A percentile compares a stretch with the other conserved stretches of the same genome.
phyloP scores from a whole-genome alignment of 1,139 yeast species.

The Saccharomyces pastorianus region DNA sequence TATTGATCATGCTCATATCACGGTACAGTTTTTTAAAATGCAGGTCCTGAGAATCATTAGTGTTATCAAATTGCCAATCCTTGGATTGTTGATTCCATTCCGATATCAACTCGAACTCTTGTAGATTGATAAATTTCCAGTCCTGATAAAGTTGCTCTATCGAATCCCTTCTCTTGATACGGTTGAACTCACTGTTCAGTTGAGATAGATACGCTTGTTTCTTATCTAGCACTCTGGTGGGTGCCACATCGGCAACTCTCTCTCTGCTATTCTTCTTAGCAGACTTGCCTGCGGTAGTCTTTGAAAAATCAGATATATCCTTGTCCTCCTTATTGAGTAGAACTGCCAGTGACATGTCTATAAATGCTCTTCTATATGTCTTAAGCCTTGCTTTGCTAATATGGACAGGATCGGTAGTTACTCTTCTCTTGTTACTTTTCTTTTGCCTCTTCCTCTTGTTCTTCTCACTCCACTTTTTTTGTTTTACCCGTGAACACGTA shows the following conservation, averaged over 20 bases:
- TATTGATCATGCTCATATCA: conserved; percentile 13
- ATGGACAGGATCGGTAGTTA: not conserved
- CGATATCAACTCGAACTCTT: conserved; percentile 30
- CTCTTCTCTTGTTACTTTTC: not conserved
- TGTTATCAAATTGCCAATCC: conserved; percentile 16
- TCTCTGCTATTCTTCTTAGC: conserved; percentile 2
- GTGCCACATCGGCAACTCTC: not conserved
- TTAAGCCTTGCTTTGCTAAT: not conserved
- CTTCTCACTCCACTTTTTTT: not conserved
- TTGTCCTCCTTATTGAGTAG: conserved; percentile 24
- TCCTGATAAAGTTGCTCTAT: conserved; percentile 27
- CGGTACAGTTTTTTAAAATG: conserved; percentile 14
- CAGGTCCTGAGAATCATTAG: conserved; percentile 8
- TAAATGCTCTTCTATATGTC: not conserved
- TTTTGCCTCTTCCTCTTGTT: not conserved
- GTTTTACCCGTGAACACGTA: not conserved
- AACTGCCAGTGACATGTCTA: conserved; percentile 23
- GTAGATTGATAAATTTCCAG: conserved; percentile 30
- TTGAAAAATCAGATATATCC: conserved; percentile 4
- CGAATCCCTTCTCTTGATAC: conserved; percentile 20
- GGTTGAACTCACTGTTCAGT: conserved; percentile 19
- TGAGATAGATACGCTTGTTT: conserved; percentile 10
- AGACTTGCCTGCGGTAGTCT: not conserved
- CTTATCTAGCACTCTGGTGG: not conserved
- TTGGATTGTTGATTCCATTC: conserved; percentile 29